Conservation (phyloP, 2,329 filamentous ascomycete species). For the Scedosporium boydii region DNA sequence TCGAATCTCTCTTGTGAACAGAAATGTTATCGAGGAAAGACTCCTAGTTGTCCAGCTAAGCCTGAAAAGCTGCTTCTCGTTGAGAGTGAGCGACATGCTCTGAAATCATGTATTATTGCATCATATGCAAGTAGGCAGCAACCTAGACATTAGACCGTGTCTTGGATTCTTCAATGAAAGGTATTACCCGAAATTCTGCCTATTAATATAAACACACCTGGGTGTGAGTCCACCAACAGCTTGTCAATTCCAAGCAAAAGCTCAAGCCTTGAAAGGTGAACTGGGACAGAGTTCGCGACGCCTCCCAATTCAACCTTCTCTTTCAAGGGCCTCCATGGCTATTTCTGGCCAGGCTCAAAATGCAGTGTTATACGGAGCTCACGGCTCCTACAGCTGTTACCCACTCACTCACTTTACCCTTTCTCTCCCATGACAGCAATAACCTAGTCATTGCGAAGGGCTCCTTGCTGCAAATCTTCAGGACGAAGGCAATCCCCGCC, state of each 20-base stretch:
- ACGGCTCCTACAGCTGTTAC: conserved; percentile 90
- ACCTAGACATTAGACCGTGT: background rate
- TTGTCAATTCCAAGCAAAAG: background rate
- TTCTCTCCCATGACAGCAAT: conserved; percentile 63
- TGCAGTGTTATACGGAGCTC: conserved; percentile 98
- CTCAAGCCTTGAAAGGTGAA: background rate
- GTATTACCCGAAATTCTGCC: background rate
- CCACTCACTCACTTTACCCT: conserved; percentile 71
- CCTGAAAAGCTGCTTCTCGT: background rate
- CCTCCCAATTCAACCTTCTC: background rate
- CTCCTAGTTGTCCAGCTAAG: background rate
- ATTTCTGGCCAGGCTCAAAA: conserved; percentile 26
- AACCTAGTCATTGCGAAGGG: conserved; percentile 90
- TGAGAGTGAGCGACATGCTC: background rate
- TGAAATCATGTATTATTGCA: background rate
- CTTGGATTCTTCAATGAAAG: background rate
- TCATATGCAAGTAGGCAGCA: background rate
- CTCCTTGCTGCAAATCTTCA: conserved; percentile 86
- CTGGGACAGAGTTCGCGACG: background rate
- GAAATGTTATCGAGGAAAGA: background rate
- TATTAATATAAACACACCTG: background rate
- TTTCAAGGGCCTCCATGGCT: background rate
- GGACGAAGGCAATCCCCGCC: conserved; percentile 55
- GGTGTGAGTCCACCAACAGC: background rate
- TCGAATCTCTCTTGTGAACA: no score